Base-by-base conservation (phyloP, 1,284 basidiomycete species). In the Ceratobasidium sp. region DNA sequence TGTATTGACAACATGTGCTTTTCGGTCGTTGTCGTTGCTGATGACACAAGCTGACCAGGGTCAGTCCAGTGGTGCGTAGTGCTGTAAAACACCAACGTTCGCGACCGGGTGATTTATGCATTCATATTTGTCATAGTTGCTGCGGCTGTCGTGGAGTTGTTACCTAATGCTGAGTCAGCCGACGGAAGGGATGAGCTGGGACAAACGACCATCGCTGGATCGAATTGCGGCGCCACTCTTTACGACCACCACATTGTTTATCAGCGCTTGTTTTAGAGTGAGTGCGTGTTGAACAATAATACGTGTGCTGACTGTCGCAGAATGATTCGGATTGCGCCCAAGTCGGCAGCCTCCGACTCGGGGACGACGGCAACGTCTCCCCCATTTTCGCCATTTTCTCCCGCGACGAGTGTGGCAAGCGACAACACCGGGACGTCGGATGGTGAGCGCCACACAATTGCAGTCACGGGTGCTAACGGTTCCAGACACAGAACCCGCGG, bases 351-450 rank as follows among this genome's bases (percentile, higher is more conserved):
- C 27, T 65, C 60, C n/a, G 60, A 65, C 60, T 60, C 57, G 27
- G 60, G 60, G n/a, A 72, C 71, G 12, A 79, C 79, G 25, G 79
- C 81, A 29, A 76, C 79, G 47, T 82, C 82, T 53, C 80, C 81
- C 54, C 79, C 82, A 25, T 81, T 84, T 79, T 83, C 82, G 78
- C 83, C 83, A 73, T 85, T 85, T 79, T 83, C 82, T 38, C 78
- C 80, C 49, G 78, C 70, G 2, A 60, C 79, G 74, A 82, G 82
- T 42, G 77, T 77, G 62, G 79, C 80, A 67, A 88, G 87, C 72
- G 87, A 87, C 69, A 75, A 57, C 31, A 73, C 76, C 32, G 82
- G 84, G 34, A 90, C 89, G 47, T 89, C 89, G 42, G 89, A 91
- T 76, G 85, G 86, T 85, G 73, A 77, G 82, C 58, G 58, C 62